phyloP scores from a whole-genome alignment of 2,329 filamentous ascomycete genomes.

The Fusarium begoniae region DNA sequence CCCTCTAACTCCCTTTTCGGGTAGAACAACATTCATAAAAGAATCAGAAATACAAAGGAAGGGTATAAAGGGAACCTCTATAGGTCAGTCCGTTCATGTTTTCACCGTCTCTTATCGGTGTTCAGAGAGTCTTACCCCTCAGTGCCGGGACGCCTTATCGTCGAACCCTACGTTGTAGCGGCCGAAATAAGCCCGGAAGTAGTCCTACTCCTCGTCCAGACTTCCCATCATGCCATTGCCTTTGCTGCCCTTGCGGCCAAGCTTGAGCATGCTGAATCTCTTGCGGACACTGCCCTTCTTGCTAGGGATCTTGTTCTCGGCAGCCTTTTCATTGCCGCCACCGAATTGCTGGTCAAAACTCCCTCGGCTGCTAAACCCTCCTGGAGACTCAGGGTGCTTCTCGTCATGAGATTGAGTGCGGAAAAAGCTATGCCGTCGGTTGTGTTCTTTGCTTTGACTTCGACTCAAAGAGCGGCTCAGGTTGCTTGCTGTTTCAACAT shows the following conservation, averaged over 20 bases:
- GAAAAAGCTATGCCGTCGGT: constrained; percentile 56
- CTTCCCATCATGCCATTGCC: constrained; percentile 61
- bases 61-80: neutral
- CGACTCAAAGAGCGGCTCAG: constrained; percentile 43
- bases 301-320: constrained; percentile 48
- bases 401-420: constrained; percentile 50
- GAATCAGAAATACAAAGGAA: constrained; percentile 22
- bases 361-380: constrained; percentile 40
- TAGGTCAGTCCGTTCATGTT: constrained; percentile 14
- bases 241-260: constrained; percentile 75
- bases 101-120: constrained; percentile 7
- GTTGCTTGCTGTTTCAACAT: constrained; percentile 47
- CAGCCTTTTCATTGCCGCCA: constrained; percentile 37
- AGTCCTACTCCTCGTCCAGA: constrained; percentile 63
- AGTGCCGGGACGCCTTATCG: constrained; percentile 7
- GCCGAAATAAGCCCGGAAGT: constrained; percentile 46
- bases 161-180: constrained; percentile 40
- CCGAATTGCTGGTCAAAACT: constrained; percentile 45
- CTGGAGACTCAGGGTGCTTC: constrained; percentile 35
- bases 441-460: constrained; percentile 44
- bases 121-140: constrained; percentile 11
- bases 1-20: neutral
- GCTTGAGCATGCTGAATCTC: constrained; percentile 79
- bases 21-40: constrained; percentile 1
- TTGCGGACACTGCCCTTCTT: constrained; percentile 76